phyloP scores from a whole-genome alignment of 768 basidiomycete genomes.

The Suillus tomentosus region DNA sequence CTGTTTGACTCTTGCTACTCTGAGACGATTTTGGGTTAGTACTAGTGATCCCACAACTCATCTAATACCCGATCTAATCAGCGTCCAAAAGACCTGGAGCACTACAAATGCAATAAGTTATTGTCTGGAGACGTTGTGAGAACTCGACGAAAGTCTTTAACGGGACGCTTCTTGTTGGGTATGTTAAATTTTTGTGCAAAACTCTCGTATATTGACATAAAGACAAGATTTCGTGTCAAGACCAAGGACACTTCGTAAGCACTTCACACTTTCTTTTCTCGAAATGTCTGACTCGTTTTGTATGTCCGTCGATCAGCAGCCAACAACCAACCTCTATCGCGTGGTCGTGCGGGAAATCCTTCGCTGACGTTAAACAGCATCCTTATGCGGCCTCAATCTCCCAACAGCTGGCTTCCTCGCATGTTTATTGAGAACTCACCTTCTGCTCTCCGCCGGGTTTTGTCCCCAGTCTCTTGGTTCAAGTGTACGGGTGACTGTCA shows the following conservation, averaged over 20 bases:
- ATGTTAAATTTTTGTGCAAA: not conserved
- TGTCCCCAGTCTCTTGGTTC: constrained; percentile 22
- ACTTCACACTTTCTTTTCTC: not conserved
- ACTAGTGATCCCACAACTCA: not conserved
- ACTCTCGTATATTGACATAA: not conserved
- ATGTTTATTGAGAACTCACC: constrained; percentile 24
- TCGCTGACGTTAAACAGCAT: constrained; percentile 3
- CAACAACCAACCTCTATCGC: not conserved
- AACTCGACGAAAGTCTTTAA: not conserved
- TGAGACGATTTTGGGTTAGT: constrained; percentile 29
- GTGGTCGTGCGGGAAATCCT: constrained; percentile 3
- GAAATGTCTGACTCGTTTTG: not conserved
- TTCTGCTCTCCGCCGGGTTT: constrained; percentile 15
- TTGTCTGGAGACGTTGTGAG: not conserved
- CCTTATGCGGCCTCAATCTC: constrained; percentile 8
- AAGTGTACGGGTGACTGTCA: constrained; percentile 24
- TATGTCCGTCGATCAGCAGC: not conserved
- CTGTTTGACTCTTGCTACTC: constrained; percentile 34
- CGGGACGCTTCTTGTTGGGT: not conserved
- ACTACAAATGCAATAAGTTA: constrained; percentile 27
- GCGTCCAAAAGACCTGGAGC: constrained; percentile 27
- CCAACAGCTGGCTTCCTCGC: constrained; percentile 3
- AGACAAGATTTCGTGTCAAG: not conserved
- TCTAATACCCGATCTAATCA: not conserved
- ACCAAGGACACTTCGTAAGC: not conserved